Evolutionary conservation across 345 rosid species (phyloP), one percentile per base, ranked within the genome.

Genomic region (Eucalyptus pauciflora): DNA sequence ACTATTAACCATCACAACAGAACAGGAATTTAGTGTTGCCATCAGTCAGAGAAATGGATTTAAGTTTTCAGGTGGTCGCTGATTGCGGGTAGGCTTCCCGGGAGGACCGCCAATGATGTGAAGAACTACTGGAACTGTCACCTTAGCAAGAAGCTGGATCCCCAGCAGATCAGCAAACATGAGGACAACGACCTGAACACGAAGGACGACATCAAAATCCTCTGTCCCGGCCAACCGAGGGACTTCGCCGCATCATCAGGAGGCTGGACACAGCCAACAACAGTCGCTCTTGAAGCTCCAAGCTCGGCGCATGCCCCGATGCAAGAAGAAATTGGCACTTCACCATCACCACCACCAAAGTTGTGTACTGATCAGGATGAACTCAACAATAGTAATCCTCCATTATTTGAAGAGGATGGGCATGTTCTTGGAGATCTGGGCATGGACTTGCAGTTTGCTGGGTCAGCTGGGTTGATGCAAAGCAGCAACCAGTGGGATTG

Each of bases 41-140:
- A 76, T 37, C 46, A 76, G 48, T 37, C 27, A 76, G 14, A 20
- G 83, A 37, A 76, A 76, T 18, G 27, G 83, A 18, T 16, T 31
- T 24, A 13, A 10, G 50, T 80, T 62, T 89, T 81, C 88, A 90
- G 94, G 92, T 93, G 94, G 94, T 89, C 93, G 64, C 41, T 91
- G 37, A 93, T 93, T 29, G 91, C 89, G 31, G 90, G 91, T 10
- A 89, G 91, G 87, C 93, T 93, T 37, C 89, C 92, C 17, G 91
- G 93, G 46, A 90, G 93, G 90, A 91, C 94, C 5, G 90, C 90
- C 7, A 90, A 90, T 24, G 93, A 90, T 45, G 89, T 93, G 46
- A 93, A 93, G 92, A 93, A 93, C 85, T 89, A 79, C 64, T 93
- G 93, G 94, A 93, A 90, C 88, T 92, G 91, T 67, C 94, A 90